Evolutionary conservation across 169 alveolate genomes (phyloP).

Genomic region (Perkinsus marinus): DNA sequence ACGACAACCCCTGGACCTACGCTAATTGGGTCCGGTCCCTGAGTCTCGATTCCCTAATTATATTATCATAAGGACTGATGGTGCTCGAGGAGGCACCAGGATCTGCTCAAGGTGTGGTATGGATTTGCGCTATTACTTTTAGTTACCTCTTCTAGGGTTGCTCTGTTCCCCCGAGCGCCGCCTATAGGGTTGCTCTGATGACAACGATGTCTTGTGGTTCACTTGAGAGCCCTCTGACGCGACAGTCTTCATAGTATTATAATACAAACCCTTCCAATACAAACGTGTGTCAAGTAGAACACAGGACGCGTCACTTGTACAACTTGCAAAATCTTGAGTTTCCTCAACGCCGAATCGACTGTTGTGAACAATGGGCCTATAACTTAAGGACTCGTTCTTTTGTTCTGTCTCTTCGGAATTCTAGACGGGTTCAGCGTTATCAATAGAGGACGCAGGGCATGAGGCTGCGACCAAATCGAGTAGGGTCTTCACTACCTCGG

Average conservation of each 20-base stretch:
- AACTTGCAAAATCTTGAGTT: neutral
- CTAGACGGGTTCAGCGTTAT: too few species aligned
- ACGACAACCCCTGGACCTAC: neutral
- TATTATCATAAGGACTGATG: neutral
- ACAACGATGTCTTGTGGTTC: too few species aligned
- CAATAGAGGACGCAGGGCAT: too few species aligned
- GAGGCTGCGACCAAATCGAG: too few species aligned
- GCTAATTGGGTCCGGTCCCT: neutral
- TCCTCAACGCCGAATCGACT: too few species aligned
- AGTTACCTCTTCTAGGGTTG: neutral
- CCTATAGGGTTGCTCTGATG: neutral
- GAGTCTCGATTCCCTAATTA: neutral
- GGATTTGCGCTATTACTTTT: neutral
- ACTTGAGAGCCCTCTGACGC: neutral
- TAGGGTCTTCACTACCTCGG: too few species aligned
- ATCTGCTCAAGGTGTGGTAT: neutral
- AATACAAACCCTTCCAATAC: too few species aligned
- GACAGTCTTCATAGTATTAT: neutral
- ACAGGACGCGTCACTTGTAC: neutral
- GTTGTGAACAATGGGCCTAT: too few species aligned
- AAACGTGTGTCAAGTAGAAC: too few species aligned
- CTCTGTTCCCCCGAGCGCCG: neutral
- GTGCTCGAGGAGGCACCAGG: neutral
- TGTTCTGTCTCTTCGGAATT: too few species aligned
- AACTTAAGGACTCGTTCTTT: too few species aligned